Evolutionary conservation across 2,329 filamentous ascomycete genomes (phyloP).

Genomic region (Sporothrix variecibatus): DNA sequence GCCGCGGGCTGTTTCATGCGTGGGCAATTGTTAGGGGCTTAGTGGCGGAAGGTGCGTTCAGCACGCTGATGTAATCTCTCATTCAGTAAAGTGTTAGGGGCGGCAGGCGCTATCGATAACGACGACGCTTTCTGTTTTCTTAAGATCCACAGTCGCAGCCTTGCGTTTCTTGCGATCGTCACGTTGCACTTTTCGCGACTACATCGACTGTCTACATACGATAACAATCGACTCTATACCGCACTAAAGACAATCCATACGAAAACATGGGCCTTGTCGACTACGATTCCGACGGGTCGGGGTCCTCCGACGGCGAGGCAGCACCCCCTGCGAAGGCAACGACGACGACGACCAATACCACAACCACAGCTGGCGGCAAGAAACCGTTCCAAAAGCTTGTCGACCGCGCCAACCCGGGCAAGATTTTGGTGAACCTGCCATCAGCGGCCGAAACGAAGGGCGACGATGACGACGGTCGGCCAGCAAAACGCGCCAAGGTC

Average conservation of each 20-base stretch:
- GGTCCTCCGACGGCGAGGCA: slow-evolving; percentile 55
- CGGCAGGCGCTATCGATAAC: background rate
- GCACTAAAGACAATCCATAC: background rate
- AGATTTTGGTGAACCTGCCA: slow-evolving; percentile 80
- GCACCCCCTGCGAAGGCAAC: background rate
- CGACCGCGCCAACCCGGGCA: slow-evolving; percentile 76
- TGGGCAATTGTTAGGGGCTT: background rate
- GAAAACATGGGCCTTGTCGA: slow-evolving; percentile 71
- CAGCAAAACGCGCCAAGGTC: slow-evolving; percentile 70
- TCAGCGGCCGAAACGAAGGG: slow-evolving; percentile 42
- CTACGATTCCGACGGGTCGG: slow-evolving; percentile 79
- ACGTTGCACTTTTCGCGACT: background rate
- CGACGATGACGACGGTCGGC: slow-evolving; percentile 52
- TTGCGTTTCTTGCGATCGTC: background rate
- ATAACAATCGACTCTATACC: background rate
- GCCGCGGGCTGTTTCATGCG: background rate
- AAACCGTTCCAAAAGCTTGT: slow-evolving; percentile 76
- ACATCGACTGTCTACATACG: background rate
- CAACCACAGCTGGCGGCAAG: slow-evolving; percentile 47
- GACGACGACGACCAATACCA: slow-evolving; percentile 28
- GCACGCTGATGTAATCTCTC: background rate
- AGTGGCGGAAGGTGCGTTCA: background rate
- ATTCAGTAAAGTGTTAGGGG: background rate
- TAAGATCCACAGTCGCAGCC: slow-evolving; percentile 5
- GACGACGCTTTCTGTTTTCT: background rate